Conservation (phyloP, 345 rosid genomes). For the Eucalyptus pauciflora region DNA sequence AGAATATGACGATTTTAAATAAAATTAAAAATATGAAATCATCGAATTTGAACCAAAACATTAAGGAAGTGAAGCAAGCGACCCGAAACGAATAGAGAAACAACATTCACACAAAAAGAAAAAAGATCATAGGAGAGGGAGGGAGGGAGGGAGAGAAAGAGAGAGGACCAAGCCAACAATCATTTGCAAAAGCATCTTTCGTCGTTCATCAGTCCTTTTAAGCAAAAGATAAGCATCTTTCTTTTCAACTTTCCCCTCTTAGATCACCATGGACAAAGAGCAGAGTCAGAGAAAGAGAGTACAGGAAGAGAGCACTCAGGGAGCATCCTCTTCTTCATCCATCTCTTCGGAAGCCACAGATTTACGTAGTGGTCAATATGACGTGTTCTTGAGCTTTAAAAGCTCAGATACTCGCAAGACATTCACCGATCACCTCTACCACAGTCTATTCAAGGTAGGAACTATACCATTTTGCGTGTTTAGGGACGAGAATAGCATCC, state of each 20-base stretch:
- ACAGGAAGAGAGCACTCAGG: not conserved
- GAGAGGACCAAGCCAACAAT: no score
- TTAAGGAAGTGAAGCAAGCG: not conserved
- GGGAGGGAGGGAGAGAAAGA: no score
- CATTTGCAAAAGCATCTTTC: no score
- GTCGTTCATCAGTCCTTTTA: no score
- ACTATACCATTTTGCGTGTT: rapidly evolving
- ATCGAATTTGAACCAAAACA: not conserved
- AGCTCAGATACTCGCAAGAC: rapidly evolving
- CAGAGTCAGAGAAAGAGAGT: no score
- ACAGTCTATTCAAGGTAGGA: not conserved
- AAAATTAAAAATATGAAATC: not conserved
- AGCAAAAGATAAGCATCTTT: no score
- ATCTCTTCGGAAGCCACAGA: rapidly evolving
- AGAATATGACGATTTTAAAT: not conserved
- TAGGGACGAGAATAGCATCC: rapidly evolving
- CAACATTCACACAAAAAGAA: not conserved
- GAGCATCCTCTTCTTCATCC: not conserved
- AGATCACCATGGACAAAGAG: no score
- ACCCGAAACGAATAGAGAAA: not conserved
- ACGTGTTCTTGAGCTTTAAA: not conserved
- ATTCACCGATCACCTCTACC: not conserved
- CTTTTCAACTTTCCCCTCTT: no score
- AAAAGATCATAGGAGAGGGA: no score
- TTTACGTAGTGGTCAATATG: not conserved